These are phyloP conservation scores for Boletellus ananas DNA, from an alignment of 768 basidiomycete species.

Conservation along the genomic window DNA sequence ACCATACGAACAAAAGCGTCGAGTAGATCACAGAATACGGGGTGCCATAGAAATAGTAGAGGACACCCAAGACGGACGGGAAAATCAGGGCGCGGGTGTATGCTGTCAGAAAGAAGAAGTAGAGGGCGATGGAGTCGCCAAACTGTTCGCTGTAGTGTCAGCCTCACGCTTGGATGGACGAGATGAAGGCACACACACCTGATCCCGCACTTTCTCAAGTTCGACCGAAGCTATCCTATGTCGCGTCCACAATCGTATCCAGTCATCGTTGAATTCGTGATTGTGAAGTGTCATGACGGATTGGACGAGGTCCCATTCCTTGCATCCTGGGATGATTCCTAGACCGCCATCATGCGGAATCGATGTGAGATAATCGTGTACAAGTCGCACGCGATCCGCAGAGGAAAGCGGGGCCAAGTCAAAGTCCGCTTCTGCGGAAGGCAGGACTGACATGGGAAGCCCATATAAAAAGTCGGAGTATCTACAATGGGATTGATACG, in stretches of 20 bases:
- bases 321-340: conserved; percentile 68
- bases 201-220: conserved; percentile 67
- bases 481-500: conserved; percentile 31
- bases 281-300: conserved; percentile 85
- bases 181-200: conserved; percentile 41
- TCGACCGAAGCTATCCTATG: conserved; percentile 59
- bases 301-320: conserved; percentile 78
- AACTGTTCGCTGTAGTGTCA: conserved; percentile 42
- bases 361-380: conserved; percentile 68
- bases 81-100: conserved; percentile 80
- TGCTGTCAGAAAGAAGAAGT: conserved; percentile 83
- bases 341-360: conserved; percentile 76
- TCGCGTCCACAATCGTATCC: conserved; percentile 75
- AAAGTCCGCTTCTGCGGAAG: conserved; percentile 39
- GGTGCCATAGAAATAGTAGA: conserved; percentile 65
- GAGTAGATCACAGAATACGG: conserved; percentile 81
- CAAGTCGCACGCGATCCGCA: conserved; percentile 78
- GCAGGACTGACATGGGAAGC: conserved; percentile 53
- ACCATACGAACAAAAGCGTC: conserved; percentile 74
- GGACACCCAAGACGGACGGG: conserved; percentile 65
- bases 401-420: conserved; percentile 51
- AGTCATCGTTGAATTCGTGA: conserved; percentile 69
- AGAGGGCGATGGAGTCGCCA: conserved; percentile 78
- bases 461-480: conserved; percentile 76
- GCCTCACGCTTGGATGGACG: not conserved